Conservation (phyloP, 2,329 filamentous ascomycete species). For the Teratosphaeria zuluensis region DNA sequence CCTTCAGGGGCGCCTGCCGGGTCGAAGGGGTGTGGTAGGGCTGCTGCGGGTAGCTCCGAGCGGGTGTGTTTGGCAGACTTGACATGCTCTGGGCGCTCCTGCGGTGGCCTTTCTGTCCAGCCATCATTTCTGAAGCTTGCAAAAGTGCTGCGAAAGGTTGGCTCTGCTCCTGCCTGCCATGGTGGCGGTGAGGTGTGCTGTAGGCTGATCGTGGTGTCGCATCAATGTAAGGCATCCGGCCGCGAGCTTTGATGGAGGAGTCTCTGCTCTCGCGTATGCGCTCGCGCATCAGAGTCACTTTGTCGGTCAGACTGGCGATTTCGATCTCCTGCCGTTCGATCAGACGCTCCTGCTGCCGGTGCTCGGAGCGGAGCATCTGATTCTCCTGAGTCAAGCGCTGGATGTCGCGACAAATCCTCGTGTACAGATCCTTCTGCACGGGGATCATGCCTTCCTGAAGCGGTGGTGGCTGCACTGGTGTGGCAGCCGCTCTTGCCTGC, state of each 20-base stretch:
- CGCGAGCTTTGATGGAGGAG: conserved; percentile 72
- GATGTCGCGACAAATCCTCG: conserved; percentile 40
- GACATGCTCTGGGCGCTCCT: conserved; percentile 76
- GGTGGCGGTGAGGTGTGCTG: conserved; percentile 30
- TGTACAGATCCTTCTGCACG: conserved; percentile 44
- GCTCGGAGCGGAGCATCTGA: conserved; percentile 50
- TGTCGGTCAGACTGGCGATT: conserved; percentile 58
- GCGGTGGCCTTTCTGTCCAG: conserved; percentile 52
- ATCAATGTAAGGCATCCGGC: conserved; percentile 43
- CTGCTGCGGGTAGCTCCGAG: conserved; percentile 41
- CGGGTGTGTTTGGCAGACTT: conserved; percentile 70
- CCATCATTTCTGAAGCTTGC: conserved; percentile 56
- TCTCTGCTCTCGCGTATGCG: conserved; percentile 85
- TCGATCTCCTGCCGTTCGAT: conserved; percentile 72
- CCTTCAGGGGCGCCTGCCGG: conserved; percentile 13
- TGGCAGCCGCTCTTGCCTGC: conserved; percentile 48
- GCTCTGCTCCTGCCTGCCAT: conserved; percentile 37
- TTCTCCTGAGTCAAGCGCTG: conserved; percentile 60
- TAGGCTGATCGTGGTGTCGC: conserved; percentile 43
- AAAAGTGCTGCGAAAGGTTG: conserved; percentile 63
- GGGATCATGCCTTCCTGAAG: conserved; percentile 33
- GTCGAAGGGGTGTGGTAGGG: conserved; percentile 31
- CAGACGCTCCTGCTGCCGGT: conserved; percentile 65
- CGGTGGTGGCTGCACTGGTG: conserved; percentile 34
- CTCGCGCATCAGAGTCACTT: conserved; percentile 66